These are phyloP conservation scores for Clonostachys rhizophaga DNA, from an alignment of 2,329 filamentous ascomycete species.

Conservation along the genomic window DNA sequence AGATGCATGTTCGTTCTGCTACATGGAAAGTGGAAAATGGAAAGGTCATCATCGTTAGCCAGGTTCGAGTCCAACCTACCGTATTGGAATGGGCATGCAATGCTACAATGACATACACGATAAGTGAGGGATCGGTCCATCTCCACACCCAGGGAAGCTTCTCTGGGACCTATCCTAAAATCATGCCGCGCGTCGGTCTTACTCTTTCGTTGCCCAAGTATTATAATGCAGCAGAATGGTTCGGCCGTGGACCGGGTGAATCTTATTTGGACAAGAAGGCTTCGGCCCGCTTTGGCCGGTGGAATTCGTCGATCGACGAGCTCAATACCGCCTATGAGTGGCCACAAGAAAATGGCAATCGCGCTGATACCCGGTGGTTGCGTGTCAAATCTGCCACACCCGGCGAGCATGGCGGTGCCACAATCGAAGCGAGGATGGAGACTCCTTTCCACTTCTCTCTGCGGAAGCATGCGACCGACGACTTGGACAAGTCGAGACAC, in stretches of 20 bases:
- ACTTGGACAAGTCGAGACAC: slow-evolving; percentile 3
- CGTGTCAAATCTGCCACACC: slow-evolving; percentile 17
- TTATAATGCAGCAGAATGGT: slow-evolving; percentile 49
- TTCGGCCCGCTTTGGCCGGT: slow-evolving; percentile 49
- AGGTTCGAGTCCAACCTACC: slow-evolving; percentile 52
- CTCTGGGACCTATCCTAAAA: slow-evolving; percentile 42
- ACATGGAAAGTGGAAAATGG: slow-evolving; percentile 27
- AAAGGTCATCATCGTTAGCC: slow-evolving; percentile 34
- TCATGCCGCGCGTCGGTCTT: slow-evolving; percentile 58
- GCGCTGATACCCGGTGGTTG: slow-evolving; percentile 56
- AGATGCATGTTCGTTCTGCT: slow-evolving; percentile 37
- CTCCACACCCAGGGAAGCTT: slow-evolving; percentile 32
- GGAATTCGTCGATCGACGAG: slow-evolving; percentile 32
- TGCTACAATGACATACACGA: slow-evolving; percentile 43
- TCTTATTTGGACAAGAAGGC: slow-evolving; percentile 59
- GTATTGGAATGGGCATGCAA: slow-evolving; percentile 56
- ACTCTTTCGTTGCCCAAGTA: slow-evolving; percentile 42
- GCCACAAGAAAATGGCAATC: slow-evolving; percentile 64
- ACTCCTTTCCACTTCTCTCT: slow-evolving; percentile 3
- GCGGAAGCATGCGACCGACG: slow-evolving; percentile 1
- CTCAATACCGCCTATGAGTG: slow-evolving; percentile 59
- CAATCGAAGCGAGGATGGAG: slow-evolving; percentile 1
- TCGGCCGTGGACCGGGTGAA: slow-evolving; percentile 60
- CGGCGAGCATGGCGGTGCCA: slow-evolving; percentile 2
- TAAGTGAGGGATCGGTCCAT: slow-evolving; percentile 42